phyloP scores from a whole-genome alignment of 805 yeast species.

The Myxozyma lipomycoides region DNA sequence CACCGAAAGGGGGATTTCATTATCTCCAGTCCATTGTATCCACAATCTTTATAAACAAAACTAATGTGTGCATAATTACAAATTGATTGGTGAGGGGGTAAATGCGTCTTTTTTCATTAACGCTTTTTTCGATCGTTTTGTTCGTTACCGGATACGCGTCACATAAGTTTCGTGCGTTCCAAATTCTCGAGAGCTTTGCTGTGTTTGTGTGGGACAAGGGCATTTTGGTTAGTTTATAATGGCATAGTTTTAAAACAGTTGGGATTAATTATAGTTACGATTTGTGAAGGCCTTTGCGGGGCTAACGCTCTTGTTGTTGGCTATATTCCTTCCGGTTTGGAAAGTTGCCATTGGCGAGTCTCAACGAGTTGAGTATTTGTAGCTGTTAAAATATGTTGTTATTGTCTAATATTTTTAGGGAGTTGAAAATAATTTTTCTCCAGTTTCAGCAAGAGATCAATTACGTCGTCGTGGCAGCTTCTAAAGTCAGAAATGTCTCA shows the following conservation, averaged over 20 bases:
- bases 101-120: conserved; percentile 14
- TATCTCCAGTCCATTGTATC: no score
- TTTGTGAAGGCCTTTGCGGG: conserved; percentile 14
- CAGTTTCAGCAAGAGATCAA: conserved; percentile 32
- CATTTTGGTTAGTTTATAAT: conserved; percentile 5
- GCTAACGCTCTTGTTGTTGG: conserved; percentile 16
- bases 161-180: conserved; percentile 16
- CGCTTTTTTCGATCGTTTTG: conserved; percentile 4
- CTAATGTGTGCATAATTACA: no score
- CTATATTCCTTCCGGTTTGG: conserved; percentile 16
- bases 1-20: no score
- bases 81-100: no score
- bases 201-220: conserved; percentile 12
- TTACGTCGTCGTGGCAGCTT: conserved; percentile 33
- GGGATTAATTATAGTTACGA: conserved; percentile 5
- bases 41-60: no score
- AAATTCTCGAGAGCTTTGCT: background rate
- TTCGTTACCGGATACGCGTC: conserved; percentile 22
- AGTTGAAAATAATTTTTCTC: background rate
- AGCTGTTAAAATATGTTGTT: background rate
- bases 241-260: background rate
- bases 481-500: conserved; percentile 3
- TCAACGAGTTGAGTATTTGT: conserved; percentile 4
- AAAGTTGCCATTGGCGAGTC: conserved; percentile 21
- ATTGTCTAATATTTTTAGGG: background rate